Conservation (phyloP, 2,329 filamentous ascomycete genomes). For the Talaromyces marneffei region DNA sequence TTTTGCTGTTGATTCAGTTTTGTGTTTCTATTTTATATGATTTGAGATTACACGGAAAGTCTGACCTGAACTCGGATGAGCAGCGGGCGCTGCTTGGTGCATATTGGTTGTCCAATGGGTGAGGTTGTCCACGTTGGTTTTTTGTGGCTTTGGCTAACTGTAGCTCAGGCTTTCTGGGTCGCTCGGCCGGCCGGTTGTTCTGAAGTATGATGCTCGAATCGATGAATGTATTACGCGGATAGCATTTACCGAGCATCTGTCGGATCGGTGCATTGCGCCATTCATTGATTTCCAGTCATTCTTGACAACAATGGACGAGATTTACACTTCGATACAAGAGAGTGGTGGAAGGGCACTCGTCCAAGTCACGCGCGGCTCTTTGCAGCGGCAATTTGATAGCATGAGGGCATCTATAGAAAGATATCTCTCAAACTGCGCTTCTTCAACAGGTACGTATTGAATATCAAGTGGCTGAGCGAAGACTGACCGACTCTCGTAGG, state of each 20-base stretch:
- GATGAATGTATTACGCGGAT: conserved; percentile 15
- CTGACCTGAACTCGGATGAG: conserved; percentile 15
- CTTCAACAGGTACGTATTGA: background rate
- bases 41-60: conserved; percentile 20
- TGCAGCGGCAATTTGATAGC: conserved; percentile 15
- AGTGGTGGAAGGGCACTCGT: conserved; percentile 15
- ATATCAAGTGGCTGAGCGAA: background rate
- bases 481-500: conserved; percentile 11
- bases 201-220: conserved; percentile 7
- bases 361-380: conserved; percentile 16
- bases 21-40: conserved; percentile 20
- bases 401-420: background rate
- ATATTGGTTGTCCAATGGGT: conserved; percentile 21
- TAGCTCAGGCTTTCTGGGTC: background rate
- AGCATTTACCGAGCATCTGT: conserved; percentile 13
- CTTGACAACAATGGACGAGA: conserved; percentile 18
- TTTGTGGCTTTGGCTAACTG: background rate
- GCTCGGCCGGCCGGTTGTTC: background rate
- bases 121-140: conserved; percentile 11
- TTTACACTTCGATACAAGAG: conserved; percentile 17
- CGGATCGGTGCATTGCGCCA: conserved; percentile 20
- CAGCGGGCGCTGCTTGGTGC: conserved; percentile 19
- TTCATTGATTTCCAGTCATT: conserved; percentile 19
- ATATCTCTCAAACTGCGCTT: background rate
- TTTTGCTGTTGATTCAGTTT: conserved; percentile 21